phyloP scores from a whole-genome alignment of 176 grass and related monocot species.

The Oryza nivara region DNA sequence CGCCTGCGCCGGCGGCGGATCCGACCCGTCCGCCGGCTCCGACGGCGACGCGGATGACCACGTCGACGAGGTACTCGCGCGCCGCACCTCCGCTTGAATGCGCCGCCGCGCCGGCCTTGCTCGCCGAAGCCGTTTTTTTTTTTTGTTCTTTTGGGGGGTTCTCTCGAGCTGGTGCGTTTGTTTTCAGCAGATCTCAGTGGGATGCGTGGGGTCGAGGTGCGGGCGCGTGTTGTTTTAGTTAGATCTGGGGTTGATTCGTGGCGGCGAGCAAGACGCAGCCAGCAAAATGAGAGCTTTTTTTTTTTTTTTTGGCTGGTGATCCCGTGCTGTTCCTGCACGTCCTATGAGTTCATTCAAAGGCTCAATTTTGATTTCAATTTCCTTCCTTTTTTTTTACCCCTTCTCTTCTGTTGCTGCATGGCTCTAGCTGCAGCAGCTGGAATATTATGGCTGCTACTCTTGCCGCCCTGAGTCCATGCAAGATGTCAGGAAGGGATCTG shows the following conservation, averaged over 20 bases:
- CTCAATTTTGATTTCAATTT: constrained; percentile 2
- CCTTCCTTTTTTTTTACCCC: neutral
- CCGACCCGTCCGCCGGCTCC: constrained; percentile 49
- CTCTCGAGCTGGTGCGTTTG: constrained; percentile 27
- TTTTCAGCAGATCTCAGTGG: constrained; percentile 38
- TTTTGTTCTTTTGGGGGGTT: neutral
- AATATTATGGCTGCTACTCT: neutral
- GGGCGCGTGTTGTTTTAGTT: neutral
- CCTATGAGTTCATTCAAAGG: neutral
- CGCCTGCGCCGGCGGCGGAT: constrained; percentile 56
- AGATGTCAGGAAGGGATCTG: constrained; percentile 28
- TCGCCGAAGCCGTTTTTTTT: constrained; percentile 21
- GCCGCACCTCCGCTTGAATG: constrained; percentile 18
- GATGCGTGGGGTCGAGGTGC: constrained; percentile 18
- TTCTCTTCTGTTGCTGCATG: neutral
- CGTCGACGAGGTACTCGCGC: constrained; percentile 52
- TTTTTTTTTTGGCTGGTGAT: neutral
- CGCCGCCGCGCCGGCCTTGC: constrained; percentile 33
- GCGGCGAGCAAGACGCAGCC: neutral
- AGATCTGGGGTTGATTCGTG: constrained; percentile 42
- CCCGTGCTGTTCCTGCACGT: neutral
- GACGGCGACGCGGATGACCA: constrained; percentile 50
- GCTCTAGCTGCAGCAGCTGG: constrained; percentile 4
- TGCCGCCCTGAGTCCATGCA: constrained; percentile 40
- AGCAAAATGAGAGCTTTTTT: neutral